Evolutionary conservation across 345 rosid species (phyloP).

Genomic region (Turnera subulata): DNA sequence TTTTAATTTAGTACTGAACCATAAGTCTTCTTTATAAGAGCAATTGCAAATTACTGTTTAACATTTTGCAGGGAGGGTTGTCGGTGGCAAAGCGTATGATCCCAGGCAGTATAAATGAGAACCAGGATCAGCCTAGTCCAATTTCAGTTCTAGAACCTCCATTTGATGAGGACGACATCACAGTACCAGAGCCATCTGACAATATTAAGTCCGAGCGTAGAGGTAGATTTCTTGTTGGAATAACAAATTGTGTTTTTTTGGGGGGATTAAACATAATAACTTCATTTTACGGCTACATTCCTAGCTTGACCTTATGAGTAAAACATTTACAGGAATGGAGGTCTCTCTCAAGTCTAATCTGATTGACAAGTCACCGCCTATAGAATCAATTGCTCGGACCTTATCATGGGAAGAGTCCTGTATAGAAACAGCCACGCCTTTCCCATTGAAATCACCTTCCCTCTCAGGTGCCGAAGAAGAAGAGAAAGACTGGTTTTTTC

Average conservation of each 20-base stretch:
- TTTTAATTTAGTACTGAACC: neutral
- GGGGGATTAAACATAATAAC: too few species aligned
- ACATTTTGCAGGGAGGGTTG: slow-evolving; percentile 46
- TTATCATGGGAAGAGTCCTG: slow-evolving; percentile 53
- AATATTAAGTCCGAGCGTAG: slow-evolving; percentile 29
- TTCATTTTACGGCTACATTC: too few species aligned
- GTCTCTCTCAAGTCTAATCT: slow-evolving; percentile 51
- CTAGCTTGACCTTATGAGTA: neutral
- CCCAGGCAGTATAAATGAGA: slow-evolving; percentile 41
- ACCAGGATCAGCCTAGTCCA: slow-evolving; percentile 95
- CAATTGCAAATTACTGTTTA: neutral
- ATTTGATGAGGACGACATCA: slow-evolving; percentile 62
- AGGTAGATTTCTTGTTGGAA: slow-evolving; percentile 33
- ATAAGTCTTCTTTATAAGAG: neutral
- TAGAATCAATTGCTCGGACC: slow-evolving; percentile 60
- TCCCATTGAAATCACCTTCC: slow-evolving; percentile 32
- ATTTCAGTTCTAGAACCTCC: slow-evolving; percentile 72
- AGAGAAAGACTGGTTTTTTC: slow-evolving; percentile 57
- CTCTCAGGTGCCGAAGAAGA: slow-evolving; percentile 39
- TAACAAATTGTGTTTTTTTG: neutral
- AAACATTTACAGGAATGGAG: slow-evolving; percentile 39
- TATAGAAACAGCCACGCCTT: slow-evolving; percentile 32
- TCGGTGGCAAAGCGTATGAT: slow-evolving; percentile 39
- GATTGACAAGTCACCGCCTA: slow-evolving; percentile 77
- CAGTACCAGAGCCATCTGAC: slow-evolving; percentile 36